phyloP scores from a whole-genome alignment of 495 filamentous ascomycete genomes.

The Penicillium steckii region DNA sequence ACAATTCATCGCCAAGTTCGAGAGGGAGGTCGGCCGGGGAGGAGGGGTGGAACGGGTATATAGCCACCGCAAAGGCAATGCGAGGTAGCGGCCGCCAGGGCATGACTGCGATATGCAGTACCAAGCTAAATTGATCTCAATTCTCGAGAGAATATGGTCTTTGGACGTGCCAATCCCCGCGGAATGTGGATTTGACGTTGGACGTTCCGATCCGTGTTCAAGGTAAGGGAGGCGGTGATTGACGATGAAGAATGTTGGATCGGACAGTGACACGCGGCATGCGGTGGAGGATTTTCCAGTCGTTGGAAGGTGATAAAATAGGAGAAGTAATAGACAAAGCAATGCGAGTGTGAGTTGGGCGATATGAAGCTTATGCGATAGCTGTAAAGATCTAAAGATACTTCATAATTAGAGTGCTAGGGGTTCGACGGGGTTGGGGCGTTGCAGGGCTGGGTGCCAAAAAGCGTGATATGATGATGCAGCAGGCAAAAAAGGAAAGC shows the following conservation, averaged over 20 bases:
- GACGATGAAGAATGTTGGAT: conserved; percentile 26
- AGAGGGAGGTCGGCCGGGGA: conserved; percentile 91
- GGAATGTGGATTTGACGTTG: conserved; percentile 3
- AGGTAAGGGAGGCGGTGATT: conserved; percentile 18
- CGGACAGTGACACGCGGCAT: conserved; percentile 32
- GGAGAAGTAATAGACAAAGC: conserved; percentile 9
- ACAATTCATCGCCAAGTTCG: conserved; percentile 95
- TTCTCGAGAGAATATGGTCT: conserved; percentile 14
- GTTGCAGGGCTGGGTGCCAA: neutral
- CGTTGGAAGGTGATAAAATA: conserved; percentile 14
- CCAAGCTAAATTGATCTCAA: conserved; percentile 1
- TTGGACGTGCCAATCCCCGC: conserved; percentile 12
- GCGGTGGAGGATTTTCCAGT: conserved; percentile 17
- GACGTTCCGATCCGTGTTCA: conserved; percentile 18
- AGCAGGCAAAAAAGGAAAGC: neutral
- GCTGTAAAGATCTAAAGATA: conserved; percentile 19
- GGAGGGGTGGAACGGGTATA: conserved; percentile 84
- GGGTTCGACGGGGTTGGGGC: conserved; percentile 9
- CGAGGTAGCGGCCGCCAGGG: conserved; percentile 95
- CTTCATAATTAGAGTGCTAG: conserved; percentile 16
- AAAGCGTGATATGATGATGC: neutral
- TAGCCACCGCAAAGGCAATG: conserved; percentile 96
- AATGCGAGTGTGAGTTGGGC: conserved; percentile 15
- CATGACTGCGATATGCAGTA: conserved; percentile 53
- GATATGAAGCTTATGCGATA: conserved; percentile 20